Conservation (phyloP, 169 alveolate genomes). For the Babesia caballi region DNA sequence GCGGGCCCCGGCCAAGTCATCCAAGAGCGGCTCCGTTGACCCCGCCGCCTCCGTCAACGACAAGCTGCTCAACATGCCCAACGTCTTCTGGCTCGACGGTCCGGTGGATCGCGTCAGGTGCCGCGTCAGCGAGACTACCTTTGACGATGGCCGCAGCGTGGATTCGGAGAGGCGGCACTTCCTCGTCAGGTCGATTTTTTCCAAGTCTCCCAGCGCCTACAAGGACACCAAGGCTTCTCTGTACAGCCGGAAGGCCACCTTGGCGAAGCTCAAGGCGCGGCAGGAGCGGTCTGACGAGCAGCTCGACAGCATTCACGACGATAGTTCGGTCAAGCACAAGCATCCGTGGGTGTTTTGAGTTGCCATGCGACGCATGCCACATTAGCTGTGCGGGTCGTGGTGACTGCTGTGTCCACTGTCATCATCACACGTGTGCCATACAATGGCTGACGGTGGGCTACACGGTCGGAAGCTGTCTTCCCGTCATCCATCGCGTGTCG, state of each 20-base stretch:
- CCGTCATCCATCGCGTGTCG: too few relatives aligned
- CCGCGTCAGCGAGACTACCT: slow-evolving; percentile 14
- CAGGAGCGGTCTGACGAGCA: not conserved
- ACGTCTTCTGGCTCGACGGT: not conserved
- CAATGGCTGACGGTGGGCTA: too few relatives aligned
- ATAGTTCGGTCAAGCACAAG: not conserved
- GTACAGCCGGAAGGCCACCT: slow-evolving; percentile 24
- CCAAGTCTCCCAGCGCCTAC: slow-evolving; percentile 25
- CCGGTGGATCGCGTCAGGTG: not conserved
- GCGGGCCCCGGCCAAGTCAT: not conserved
- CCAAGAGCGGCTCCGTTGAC: not conserved
- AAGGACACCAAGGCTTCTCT: slow-evolving; percentile 27
- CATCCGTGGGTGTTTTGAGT: slow-evolving; percentile 27
- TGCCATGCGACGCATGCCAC: too few relatives aligned
- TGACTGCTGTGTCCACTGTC: too few relatives aligned
- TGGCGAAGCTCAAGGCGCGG: slow-evolving; percentile 5
- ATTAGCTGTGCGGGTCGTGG: too few relatives aligned
- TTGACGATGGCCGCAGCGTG: slow-evolving; percentile 3
- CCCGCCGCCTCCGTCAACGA: not conserved
- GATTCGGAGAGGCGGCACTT: not conserved
- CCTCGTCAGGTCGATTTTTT: not conserved
- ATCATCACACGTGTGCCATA: too few relatives aligned
- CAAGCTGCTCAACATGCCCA: slow-evolving; percentile 13
- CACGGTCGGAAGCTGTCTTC: too few relatives aligned
- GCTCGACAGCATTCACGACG: not conserved